Conservation (phyloP, 805 yeast species). For the Starmerella bombi region DNA sequence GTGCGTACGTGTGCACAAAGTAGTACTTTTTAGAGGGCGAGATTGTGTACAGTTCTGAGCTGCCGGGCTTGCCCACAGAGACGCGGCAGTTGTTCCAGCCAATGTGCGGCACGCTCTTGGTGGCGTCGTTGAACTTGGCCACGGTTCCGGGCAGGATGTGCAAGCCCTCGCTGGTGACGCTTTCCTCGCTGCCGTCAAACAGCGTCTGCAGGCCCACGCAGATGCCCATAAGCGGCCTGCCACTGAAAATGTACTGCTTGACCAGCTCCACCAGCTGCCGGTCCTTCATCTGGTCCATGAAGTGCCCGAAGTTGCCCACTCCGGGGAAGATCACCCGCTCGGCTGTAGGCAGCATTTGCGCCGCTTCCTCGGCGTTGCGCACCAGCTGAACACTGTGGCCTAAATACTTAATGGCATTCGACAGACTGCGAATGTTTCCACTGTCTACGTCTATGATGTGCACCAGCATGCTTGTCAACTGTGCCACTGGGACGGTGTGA, state of each 20-base stretch:
- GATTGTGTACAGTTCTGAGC: constrained; percentile 42
- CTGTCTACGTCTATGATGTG: constrained; percentile 84
- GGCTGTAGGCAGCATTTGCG: constrained; percentile 32
- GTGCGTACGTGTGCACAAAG: constrained; percentile 75
- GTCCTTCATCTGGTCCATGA: constrained; percentile 53
- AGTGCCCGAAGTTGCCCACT: constrained; percentile 94
- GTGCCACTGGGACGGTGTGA: not conserved
- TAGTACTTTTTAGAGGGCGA: constrained; percentile 63
- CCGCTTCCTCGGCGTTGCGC: constrained; percentile 19
- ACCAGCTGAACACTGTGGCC: constrained; percentile 43
- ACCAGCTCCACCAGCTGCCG: constrained; percentile 58
- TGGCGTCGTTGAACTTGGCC: constrained; percentile 44
- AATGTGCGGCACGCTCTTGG: constrained; percentile 86
- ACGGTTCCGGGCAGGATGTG: constrained; percentile 42
- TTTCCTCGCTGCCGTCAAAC: constrained; percentile 63
- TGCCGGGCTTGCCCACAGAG: constrained; percentile 10
- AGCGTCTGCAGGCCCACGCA: constrained; percentile 93
- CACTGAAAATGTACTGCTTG: constrained; percentile 51
- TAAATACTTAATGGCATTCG: constrained; percentile 67
- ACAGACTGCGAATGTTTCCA: constrained; percentile 81
- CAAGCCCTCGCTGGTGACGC: constrained; percentile 48
- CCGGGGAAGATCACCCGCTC: constrained; percentile 73
- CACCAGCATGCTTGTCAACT: constrained; percentile 28
- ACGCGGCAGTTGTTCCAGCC: constrained; percentile 69
- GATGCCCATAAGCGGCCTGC: constrained; percentile 86